phyloP scores from a whole-genome alignment of 2,329 filamentous ascomycete genomes.

The Claviceps monticola region DNA sequence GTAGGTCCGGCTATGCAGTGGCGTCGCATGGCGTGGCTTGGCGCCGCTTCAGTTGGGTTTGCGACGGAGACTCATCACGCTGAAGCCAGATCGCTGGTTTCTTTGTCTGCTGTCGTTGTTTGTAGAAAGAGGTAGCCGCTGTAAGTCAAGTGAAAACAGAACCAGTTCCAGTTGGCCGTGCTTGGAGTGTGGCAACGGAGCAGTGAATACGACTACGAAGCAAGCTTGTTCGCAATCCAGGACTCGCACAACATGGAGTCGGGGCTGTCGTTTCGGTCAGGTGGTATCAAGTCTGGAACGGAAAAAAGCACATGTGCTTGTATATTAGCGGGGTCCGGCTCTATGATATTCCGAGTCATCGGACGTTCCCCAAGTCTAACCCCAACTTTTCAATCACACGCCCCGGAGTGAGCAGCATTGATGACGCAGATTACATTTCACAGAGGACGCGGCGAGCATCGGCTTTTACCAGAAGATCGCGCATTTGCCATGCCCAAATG shows the following conservation, averaged over 20 bases:
- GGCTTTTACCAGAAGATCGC: conserved; percentile 6
- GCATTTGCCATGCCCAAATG: conserved; percentile 3
- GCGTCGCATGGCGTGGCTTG: background rate
- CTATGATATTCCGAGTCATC: background rate
- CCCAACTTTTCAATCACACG: background rate
- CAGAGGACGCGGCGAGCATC: conserved; percentile 3
- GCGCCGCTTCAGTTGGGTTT: background rate
- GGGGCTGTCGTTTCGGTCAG: background rate
- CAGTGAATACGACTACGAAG: no score
- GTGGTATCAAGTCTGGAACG: background rate
- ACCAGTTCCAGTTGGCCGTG: no score
- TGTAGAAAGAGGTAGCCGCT: no score
- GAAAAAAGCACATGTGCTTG: background rate
- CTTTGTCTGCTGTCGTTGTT: no score
- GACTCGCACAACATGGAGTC: background rate
- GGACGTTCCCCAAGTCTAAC: background rate
- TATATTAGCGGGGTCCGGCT: background rate
- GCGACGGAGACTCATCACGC: background rate
- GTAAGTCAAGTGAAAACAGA: no score
- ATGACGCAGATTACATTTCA: conserved; percentile 1
- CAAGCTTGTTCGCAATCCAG: no score
- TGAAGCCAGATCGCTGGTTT: background rate
- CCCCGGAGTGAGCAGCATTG: background rate
- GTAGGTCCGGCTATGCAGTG: background rate
- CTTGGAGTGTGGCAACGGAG: no score